Base-by-base conservation (phyloP, 768 basidiomycete species). In the Gymnopilus junonius region DNA sequence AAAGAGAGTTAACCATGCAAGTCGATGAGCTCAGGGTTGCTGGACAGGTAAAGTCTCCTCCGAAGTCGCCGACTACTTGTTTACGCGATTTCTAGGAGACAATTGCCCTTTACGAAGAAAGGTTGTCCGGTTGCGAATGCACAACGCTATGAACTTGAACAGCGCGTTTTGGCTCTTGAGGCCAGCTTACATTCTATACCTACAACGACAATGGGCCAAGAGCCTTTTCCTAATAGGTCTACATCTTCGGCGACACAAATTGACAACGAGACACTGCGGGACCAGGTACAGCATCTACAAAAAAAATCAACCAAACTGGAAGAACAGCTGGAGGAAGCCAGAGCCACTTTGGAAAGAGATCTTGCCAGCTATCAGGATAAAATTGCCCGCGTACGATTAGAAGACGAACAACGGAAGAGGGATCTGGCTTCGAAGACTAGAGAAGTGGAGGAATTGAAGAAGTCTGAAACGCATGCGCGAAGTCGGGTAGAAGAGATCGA, bases 91-190 rank as follows among this genome's bases (percentile, higher is more conserved):
- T 55, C 23, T 40, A 95, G 93, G 94, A 95, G 87, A 94, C 95
- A 0, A 97, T 97, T 62, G 93, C 93, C 20, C 82, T 97, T 11
- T 98, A 99, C 71, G 97, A 99, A 77, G 94, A 95, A 71, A 87
- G 90, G 37, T 80, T 97, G 5, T 90, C n/a, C 86, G 61, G 82
- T 81, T 1, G 84, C 87, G 21, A 92, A 95, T 68, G 79, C 80
- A 14, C 83, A 85, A 65, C 85, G 90, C 46, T 93, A 93, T 68
- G 94, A 96, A 67, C 80, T 92, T 63, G 93, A 96, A 69, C 83
- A 87, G 50, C 82, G 80, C 34, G 79, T 92, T 54, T 76, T 83
- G 11, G 70, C 77, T 0, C 77, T 94, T 8, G 89, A 94, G 70
- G 83, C 83, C 56, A 60, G 66, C 61, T 27, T 69, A 51, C 40